Percentiles rank a stretch among this genome's conserved stretches.
Conservation (phyloP, 2,329 filamentous ascomycete genomes). For the Alternaria sp. region DNA sequence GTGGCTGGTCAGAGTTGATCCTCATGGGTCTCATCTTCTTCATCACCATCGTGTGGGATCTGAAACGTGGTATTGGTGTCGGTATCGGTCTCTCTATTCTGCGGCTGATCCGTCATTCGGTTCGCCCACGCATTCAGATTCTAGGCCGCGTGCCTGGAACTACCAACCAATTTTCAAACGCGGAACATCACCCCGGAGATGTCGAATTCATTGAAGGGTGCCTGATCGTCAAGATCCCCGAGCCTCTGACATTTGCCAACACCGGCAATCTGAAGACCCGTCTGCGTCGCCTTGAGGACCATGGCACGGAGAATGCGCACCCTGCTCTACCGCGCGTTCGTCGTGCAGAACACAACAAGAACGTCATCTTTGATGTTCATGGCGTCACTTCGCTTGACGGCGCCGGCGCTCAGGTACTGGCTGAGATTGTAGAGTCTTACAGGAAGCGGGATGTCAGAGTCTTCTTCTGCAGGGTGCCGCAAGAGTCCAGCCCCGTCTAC, state of each 20-base stretch:
- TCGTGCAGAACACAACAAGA: constrained; percentile 80
- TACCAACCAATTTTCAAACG: constrained; percentile 79
- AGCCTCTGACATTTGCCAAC: constrained; percentile 95
- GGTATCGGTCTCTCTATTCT: constrained; percentile 91
- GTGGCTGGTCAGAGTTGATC: constrained; percentile 82
- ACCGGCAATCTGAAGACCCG: constrained; percentile 89
- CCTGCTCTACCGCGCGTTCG: constrained; percentile 84
- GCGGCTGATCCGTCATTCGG: constrained; percentile 87
- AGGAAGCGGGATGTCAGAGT: constrained; percentile 76
- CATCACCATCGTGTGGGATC: constrained; percentile 92
- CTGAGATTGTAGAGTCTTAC: constrained; percentile 86
- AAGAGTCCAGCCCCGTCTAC: constrained; percentile 66
- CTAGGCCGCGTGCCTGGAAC: constrained; percentile 87
- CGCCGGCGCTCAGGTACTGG: constrained; percentile 87
- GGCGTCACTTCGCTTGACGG: constrained; percentile 96
- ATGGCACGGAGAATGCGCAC: constrained; percentile 84
- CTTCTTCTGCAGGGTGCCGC: constrained; percentile 70
- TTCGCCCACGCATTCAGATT: constrained; percentile 93
- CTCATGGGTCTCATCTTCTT: constrained; percentile 92
- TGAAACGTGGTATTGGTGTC: constrained; percentile 90
- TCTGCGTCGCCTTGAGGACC: constrained; percentile 82
- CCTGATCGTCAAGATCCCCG: constrained; percentile 95
- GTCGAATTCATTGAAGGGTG: constrained; percentile 92
- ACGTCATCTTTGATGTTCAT: constrained; percentile 96
- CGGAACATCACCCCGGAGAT: constrained; percentile 72